A percentile compares a stretch with the other conserved stretches of the same genome.
Conservation (phyloP, 768 basidiomycete species). For the Glaciozyma antarctica region DNA sequence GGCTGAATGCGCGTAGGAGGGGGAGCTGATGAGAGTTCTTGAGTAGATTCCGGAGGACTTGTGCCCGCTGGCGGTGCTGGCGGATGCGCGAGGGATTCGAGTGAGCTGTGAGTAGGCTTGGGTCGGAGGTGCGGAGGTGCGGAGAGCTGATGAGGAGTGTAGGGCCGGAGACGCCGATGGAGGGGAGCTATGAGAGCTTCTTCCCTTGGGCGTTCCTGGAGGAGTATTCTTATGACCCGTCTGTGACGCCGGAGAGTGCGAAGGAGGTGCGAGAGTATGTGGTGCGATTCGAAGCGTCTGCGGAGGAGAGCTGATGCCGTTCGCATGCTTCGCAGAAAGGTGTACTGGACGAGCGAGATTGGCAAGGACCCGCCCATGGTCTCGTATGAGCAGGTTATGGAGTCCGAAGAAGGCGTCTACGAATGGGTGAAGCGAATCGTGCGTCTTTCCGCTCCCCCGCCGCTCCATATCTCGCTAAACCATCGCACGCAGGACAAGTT, state of each 20-base stretch:
- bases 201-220: constrained; percentile 84
- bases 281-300: neutral
- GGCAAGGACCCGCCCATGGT: constrained; percentile 63
- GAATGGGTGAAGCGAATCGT: constrained; percentile 76
- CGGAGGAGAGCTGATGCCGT: neutral
- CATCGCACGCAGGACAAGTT: constrained; percentile 55
- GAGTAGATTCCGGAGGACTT: constrained; percentile 69
- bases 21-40: neutral
- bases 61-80: constrained; percentile 52
- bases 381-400: constrained; percentile 64
- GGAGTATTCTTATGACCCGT: constrained; percentile 70
- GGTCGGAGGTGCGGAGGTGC: neutral
- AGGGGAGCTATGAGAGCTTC: constrained; percentile 58
- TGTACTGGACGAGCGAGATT: constrained; percentile 71
- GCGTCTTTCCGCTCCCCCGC: constrained; percentile 36
- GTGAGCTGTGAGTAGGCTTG: constrained; percentile 55
- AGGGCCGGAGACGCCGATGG: constrained; percentile 32
- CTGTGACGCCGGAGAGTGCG: constrained; percentile 30
- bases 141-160: neutral
- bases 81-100: constrained; percentile 56
- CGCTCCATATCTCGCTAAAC: neutral
- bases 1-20: neutral
- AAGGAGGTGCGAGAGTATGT: neutral
- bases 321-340: constrained; percentile 21
- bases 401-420: constrained; percentile 57